phyloP scores from a whole-genome alignment of 2,329 filamentous ascomycete genomes.

The Lasiodiplodia hormozganensis region DNA sequence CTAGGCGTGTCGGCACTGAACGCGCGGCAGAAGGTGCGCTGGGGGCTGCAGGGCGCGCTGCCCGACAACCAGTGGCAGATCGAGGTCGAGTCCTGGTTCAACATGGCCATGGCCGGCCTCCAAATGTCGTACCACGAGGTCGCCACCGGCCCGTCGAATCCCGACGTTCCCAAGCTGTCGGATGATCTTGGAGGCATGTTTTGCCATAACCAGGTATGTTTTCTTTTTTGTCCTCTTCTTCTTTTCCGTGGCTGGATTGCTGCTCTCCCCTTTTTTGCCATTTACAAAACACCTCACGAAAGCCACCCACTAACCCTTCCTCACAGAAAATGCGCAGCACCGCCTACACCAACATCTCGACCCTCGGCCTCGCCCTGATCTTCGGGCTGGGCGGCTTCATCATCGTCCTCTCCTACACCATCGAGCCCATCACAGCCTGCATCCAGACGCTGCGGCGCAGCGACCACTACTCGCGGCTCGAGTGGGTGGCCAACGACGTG shows the following conservation, averaged over 20 bases:
- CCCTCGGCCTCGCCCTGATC: slow-evolving; percentile 37
- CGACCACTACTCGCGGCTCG: slow-evolving; percentile 30
- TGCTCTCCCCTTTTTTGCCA: too few species aligned
- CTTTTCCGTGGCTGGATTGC: too few species aligned
- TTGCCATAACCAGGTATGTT: neutral
- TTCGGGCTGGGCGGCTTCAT: slow-evolving; percentile 34
- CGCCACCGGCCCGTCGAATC: slow-evolving; percentile 20
- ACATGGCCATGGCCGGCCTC: too few species aligned
- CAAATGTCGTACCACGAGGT: neutral
- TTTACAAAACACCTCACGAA: too few species aligned
- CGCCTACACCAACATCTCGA: slow-evolving; percentile 33
- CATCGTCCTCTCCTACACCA: slow-evolving; percentile 30
- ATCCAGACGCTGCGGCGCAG: slow-evolving; percentile 28
- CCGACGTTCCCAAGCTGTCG: neutral
- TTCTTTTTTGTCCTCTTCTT: neutral
- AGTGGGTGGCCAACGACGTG: slow-evolving; percentile 30
- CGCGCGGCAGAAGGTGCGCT: neutral
- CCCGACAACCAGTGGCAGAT: too few species aligned
- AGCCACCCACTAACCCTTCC: neutral
- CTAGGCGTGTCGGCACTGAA: neutral
- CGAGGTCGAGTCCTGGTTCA: too few species aligned
- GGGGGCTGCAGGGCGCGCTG: too few species aligned
- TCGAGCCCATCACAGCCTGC: neutral
- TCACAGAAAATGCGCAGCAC: slow-evolving; percentile 29
- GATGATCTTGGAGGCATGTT: neutral